Percentiles rank a stretch among this genome's conserved stretches.
These are phyloP conservation scores for Chlamydomonas sp. DNA, from an alignment of 139 green algal genomes.

Conservation along the genomic window DNA sequence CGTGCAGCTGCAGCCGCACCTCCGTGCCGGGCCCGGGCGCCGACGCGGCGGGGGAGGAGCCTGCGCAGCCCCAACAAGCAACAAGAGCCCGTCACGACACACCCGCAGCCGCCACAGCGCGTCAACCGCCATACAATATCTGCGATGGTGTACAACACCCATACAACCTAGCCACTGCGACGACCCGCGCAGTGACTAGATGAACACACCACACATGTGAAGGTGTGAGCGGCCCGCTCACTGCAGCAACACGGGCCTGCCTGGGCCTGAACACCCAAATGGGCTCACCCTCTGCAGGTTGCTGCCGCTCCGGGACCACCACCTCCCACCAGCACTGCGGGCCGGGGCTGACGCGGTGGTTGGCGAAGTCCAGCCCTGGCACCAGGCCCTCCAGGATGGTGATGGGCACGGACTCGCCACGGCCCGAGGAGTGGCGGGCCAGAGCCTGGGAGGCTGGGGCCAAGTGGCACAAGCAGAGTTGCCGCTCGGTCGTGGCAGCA, in stretches of 20 bases:
- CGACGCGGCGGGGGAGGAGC: neutral
- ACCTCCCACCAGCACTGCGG: slow-evolving; percentile 71
- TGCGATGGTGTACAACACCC: too few relatives aligned
- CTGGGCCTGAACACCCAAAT: neutral
- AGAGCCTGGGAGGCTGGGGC: slow-evolving; percentile 23
- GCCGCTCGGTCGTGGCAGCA: too few relatives aligned
- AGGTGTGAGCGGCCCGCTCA: too few relatives aligned
- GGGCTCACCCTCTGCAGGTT: neutral
- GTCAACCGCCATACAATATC: too few relatives aligned
- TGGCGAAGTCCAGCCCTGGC: slow-evolving; percentile 90
- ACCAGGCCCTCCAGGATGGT: slow-evolving; percentile 82
- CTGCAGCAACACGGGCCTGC: neutral
- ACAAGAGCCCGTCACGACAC: too few relatives aligned
- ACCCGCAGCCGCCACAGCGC: too few relatives aligned
- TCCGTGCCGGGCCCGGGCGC: neutral
- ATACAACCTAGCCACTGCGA: too few relatives aligned
- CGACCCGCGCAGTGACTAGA: too few relatives aligned
- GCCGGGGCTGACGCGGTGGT: slow-evolving; percentile 62
- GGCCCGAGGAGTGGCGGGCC: slow-evolving; percentile 16
- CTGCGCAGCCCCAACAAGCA: neutral
- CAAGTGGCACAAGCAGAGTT: too few relatives aligned
- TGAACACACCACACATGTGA: too few relatives aligned
- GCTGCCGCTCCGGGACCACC: slow-evolving; percentile 3
- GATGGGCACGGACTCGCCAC: slow-evolving; percentile 21
- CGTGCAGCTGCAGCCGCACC: slow-evolving; percentile 50